Conservation (phyloP, 306 rosid genomes). For the Cicer cuneatum region DNA sequence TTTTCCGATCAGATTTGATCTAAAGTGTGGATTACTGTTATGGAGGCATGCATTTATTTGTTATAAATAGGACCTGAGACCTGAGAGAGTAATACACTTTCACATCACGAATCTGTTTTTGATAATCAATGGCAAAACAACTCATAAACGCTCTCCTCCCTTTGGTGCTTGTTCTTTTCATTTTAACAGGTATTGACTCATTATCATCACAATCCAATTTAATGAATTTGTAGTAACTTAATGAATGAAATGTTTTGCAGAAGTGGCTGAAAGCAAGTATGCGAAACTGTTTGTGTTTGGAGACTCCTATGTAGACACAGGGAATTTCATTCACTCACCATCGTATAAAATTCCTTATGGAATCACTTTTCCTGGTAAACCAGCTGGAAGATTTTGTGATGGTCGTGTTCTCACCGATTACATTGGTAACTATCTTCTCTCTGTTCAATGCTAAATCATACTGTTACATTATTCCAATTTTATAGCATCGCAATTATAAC, state of each 20-base stretch:
- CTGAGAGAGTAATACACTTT: too few relatives aligned
- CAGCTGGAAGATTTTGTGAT: constrained; percentile 63
- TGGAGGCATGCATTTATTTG: background rate
- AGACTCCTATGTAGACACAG: constrained; percentile 62
- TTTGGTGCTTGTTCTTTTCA: background rate
- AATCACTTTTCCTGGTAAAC: constrained; percentile 58
- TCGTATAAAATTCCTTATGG: constrained; percentile 57
- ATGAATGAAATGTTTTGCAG: background rate
- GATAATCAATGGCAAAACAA: constrained; percentile 14
- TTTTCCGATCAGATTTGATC: too few relatives aligned
- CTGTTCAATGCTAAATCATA: background rate
- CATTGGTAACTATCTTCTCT: constrained; percentile 47
- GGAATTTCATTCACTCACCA: constrained; percentile 46
- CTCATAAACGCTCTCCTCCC: background rate
- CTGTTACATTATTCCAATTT: background rate
- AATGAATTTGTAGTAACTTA: background rate
- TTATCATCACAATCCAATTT: background rate
- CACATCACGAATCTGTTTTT: background rate
- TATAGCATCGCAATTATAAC: background rate
- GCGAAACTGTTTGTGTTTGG: constrained; percentile 61
- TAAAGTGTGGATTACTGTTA: too few relatives aligned
- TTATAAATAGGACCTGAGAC: too few relatives aligned
- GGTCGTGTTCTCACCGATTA: constrained; percentile 66
- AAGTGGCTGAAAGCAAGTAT: constrained; percentile 5
- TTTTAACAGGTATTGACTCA: background rate